Evolutionary conservation across 2,329 filamentous ascomycete species (phyloP).

Genomic region (Metarhizium humberi): DNA sequence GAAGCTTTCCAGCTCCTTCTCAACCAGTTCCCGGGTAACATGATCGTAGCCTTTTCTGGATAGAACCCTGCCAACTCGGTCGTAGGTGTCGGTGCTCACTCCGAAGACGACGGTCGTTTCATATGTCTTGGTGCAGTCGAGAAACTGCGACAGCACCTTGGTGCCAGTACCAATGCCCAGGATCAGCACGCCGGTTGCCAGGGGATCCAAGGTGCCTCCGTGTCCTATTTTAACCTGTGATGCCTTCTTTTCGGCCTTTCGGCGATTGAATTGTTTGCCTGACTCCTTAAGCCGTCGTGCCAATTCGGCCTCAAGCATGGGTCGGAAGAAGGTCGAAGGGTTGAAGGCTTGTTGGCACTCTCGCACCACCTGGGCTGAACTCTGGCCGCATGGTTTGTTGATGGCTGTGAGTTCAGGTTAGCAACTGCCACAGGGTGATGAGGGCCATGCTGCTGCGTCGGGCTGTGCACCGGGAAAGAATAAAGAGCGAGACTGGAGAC

Average conservation of each 20-base stretch:
- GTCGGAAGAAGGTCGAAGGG: slow-evolving; percentile 67
- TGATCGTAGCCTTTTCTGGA: slow-evolving; percentile 67
- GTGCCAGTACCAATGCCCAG: slow-evolving; percentile 81
- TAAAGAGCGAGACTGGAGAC: slow-evolving; percentile 9
- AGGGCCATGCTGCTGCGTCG: not conserved
- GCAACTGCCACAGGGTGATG: slow-evolving; percentile 1
- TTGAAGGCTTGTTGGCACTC: slow-evolving; percentile 81
- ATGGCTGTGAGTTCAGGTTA: slow-evolving; percentile 50
- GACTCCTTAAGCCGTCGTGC: slow-evolving; percentile 45
- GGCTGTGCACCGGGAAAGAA: not conserved
- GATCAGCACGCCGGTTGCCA: slow-evolving; percentile 88
- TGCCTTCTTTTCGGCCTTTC: slow-evolving; percentile 45
- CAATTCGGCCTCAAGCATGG: slow-evolving; percentile 60
- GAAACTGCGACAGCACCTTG: slow-evolving; percentile 68
- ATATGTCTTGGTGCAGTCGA: slow-evolving; percentile 87
- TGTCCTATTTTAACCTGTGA: slow-evolving; percentile 88
- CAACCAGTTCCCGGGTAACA: slow-evolving; percentile 69
- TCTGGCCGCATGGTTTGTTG: slow-evolving; percentile 79
- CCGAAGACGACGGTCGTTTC: slow-evolving; percentile 86
- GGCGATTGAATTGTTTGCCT: slow-evolving; percentile 49
- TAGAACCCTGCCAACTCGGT: slow-evolving; percentile 75
- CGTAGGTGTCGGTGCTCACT: slow-evolving; percentile 86
- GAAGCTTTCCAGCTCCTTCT: slow-evolving; percentile 66
- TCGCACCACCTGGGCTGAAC: slow-evolving; percentile 84
- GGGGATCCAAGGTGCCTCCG: slow-evolving; percentile 87